These are phyloP conservation scores for Lasiodiplodia theobromae DNA, from an alignment of 2,329 filamentous ascomycete species.

Conservation along the genomic window DNA sequence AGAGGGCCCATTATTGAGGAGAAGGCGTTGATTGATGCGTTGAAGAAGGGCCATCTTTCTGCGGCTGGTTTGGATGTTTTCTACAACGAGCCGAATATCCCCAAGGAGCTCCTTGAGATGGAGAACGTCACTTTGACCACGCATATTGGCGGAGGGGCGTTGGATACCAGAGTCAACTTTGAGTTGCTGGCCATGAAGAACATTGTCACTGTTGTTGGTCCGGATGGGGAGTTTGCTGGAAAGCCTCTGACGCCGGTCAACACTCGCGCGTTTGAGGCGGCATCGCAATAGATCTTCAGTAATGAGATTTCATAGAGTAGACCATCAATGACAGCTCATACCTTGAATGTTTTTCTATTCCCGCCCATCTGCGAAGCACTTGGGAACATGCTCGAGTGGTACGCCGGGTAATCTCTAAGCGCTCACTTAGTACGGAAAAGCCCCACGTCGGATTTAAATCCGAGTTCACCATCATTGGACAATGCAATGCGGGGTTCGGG, in stretches of 20 bases:
- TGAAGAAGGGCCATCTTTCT: slow-evolving; percentile 42
- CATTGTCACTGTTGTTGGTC: slow-evolving; percentile 54
- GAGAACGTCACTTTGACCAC: slow-evolving; percentile 54
- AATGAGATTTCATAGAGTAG: not conserved
- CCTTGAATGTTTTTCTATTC: not conserved
- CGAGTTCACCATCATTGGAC: not conserved
- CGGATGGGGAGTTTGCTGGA: slow-evolving; percentile 48
- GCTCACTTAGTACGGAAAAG: not conserved
- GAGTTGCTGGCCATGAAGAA: slow-evolving; percentile 68
- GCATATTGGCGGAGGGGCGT: slow-evolving; percentile 67
- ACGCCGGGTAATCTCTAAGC: not conserved
- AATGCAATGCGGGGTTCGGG: slow-evolving; percentile 3
- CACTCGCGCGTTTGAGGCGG: slow-evolving; percentile 45
- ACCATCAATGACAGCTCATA: too few species aligned
- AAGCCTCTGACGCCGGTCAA: slow-evolving; percentile 64
- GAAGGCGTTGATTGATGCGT: slow-evolving; percentile 43
- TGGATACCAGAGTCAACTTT: slow-evolving; percentile 65
- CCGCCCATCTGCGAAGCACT: too few species aligned
- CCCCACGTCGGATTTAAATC: slow-evolving; percentile 14
- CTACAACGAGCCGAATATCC: slow-evolving; percentile 45
- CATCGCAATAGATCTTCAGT: slow-evolving; percentile 36
- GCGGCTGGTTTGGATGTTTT: slow-evolving; percentile 48
- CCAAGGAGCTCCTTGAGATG: slow-evolving; percentile 40
- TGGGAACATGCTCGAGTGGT: too few species aligned
- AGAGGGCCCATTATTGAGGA: slow-evolving; percentile 46